Evolutionary conservation across 1,284 basidiomycete genomes (phyloP).

Genomic region (Ustilago hordei): DNA sequence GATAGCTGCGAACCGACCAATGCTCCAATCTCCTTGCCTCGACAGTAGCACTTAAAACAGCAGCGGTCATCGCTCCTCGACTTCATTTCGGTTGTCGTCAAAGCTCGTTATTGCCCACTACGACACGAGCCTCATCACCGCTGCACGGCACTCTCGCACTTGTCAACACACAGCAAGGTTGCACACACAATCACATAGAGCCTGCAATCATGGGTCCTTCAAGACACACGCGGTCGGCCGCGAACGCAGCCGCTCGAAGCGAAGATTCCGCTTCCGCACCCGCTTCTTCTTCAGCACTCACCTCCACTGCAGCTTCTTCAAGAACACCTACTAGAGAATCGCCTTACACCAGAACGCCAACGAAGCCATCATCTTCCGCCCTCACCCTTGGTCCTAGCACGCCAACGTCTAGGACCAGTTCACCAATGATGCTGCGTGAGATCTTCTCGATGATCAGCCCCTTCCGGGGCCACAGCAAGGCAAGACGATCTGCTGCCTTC

Average conservation of each 20-base stretch:
- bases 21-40: conserved; percentile 9
- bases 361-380: conserved; percentile 26
- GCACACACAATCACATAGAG: conserved; percentile 3
- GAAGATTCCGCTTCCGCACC: conserved; percentile 13
- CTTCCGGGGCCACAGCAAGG: conserved; percentile 37
- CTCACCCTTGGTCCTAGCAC: conserved; percentile 28
- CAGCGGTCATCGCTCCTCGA: conserved; percentile 5
- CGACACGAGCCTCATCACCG: conserved; percentile 11
- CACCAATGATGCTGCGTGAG: conserved; percentile 50
- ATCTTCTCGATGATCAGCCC: conserved; percentile 54
- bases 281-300: conserved; percentile 21
- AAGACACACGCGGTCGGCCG: conserved; percentile 35
- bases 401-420: conserved; percentile 38
- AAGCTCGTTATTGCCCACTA: conserved; percentile 16
- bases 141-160: background rate
- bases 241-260: conserved; percentile 15
- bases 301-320: conserved; percentile 12
- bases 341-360: conserved; percentile 42
- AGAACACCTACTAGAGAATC: conserved; percentile 37
- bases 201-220: conserved; percentile 34
- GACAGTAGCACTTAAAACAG: conserved; percentile 14
- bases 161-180: background rate
- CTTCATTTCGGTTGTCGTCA: conserved; percentile 29
- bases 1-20: conserved; percentile 1
- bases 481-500: conserved; percentile 47